A percentile compares a stretch with the other conserved stretches of the same genome.
Conservation (phyloP, 345 rosid genomes). For the Durio zibethinus region DNA sequence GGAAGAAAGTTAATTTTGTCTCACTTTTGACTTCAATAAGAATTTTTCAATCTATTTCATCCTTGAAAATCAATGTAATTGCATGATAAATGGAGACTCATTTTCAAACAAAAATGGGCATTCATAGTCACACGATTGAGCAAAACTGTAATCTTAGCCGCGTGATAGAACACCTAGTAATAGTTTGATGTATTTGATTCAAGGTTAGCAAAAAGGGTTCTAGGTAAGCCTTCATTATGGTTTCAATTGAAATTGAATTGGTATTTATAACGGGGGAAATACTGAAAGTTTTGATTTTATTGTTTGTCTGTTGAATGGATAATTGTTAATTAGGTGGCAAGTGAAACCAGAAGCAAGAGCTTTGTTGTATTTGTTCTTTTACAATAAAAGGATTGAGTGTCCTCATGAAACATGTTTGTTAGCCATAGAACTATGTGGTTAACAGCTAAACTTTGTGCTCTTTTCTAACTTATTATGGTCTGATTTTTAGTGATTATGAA, state of each 20-base stretch:
- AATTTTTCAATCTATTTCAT: too few species aligned
- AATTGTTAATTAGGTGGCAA: background rate
- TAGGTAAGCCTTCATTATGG: slow-evolving; percentile 75
- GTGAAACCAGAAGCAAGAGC: background rate
- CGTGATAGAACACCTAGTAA: too few species aligned
- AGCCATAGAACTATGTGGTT: background rate
- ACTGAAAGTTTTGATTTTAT: slow-evolving; percentile 27
- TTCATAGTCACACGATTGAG: too few species aligned
- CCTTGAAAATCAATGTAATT: too few species aligned
- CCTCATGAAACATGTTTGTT: slow-evolving; percentile 5
- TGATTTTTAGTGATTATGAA: too few species aligned
- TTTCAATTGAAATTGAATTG: slow-evolving; percentile 82
- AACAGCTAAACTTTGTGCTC: background rate
- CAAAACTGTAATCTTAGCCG: too few species aligned
- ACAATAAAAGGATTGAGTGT: slow-evolving; percentile 3
- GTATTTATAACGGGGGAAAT: slow-evolving; percentile 64
- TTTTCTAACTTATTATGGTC: background rate
- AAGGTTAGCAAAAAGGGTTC: slow-evolving; percentile 59
- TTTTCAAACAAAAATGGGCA: too few species aligned
- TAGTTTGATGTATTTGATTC: slow-evolving; percentile 87
- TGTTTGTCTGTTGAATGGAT: background rate
- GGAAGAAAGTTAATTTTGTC: too few species aligned
- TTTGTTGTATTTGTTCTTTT: background rate
- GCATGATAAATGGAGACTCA: too few species aligned
- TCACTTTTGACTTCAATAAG: too few species aligned